Base-by-base conservation (phyloP, 2,329 filamentous ascomycete genomes). In the Fusarium nanum region DNA sequence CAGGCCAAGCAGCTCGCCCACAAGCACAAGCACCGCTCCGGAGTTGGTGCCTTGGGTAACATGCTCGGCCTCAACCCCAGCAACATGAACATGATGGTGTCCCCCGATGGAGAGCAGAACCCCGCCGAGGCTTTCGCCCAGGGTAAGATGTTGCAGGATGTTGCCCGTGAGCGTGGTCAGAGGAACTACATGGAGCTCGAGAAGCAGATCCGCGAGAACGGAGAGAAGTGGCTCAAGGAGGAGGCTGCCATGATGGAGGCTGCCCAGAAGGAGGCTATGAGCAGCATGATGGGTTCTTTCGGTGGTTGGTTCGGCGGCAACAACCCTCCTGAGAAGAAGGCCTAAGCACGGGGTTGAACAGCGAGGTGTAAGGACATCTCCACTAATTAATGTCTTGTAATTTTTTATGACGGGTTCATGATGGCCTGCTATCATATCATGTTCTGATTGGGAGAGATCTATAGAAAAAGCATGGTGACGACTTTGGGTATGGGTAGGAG, bases 111-210 rank as follows among this genome's bases (percentile, higher is more conserved):
- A 52, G 91, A 94, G 77, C 86, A 88, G 68, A 89, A 87, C 73
- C 86, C 92, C 2, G 86, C 87, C 4, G 93, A 97, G 78, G 93
- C 92, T 14, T 88, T 96, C 67, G 90, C 92, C 4, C 91, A 97
- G 81, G 96, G 95, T 75, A 99, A 98, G 88, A 98, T 98, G 93
- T 85, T 98, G 72, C 94, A 94, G 81, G 96, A 99, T 78, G 91
- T 97, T 80, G 94, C 96, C 53, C 90, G 96, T 52, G 96, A 99
- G 83, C 88, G 94, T 52, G 96, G 96, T 34, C 92, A 94, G 82
- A 91, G 91, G 79, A 92, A 94, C 81, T 99, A 98, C 81, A 89
- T 97, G 84, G 83, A 91, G 73, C 87, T 98, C 67, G 95, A 98
- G 81, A 91, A 91, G 81, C 92, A 97, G 83, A 97, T 99, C 75